Conservation (phyloP, 2,329 filamentous ascomycete species). For the Venturiaceae sp. region DNA sequence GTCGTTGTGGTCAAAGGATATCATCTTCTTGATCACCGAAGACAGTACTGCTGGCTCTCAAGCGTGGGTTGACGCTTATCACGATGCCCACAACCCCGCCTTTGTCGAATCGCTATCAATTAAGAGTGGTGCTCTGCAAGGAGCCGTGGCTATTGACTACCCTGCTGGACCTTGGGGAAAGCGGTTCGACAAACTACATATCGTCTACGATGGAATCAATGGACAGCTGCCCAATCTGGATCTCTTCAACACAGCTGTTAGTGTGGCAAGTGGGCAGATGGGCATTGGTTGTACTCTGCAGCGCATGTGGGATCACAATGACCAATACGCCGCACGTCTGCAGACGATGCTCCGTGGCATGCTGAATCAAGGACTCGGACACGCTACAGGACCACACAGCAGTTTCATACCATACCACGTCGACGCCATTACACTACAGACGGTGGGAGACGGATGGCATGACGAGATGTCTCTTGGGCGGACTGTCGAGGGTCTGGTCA, state of each 20-base stretch:
- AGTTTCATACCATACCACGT: conserved; percentile 97
- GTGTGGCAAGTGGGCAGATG: conserved; percentile 86
- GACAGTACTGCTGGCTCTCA: conserved; percentile 87
- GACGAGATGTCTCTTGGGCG: conserved; percentile 95
- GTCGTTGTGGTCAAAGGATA: conserved; percentile 98
- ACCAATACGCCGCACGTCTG: conserved; percentile 72
- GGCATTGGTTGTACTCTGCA: conserved; percentile 76
- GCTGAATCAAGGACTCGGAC: conserved; percentile 81
- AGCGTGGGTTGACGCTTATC: conserved; percentile 96
- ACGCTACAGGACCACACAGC: conserved; percentile 84
- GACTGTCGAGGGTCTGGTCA: conserved; percentile 79
- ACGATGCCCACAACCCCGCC: conserved; percentile 69
- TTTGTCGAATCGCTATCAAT: conserved; percentile 68
- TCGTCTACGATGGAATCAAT: conserved; percentile 92
- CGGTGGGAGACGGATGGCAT: conserved; percentile 86
- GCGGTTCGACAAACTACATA: conserved; percentile 77
- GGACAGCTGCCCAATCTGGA: conserved; percentile 93
- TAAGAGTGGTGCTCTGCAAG: conserved; percentile 89
- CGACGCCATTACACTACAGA: conserved; percentile 87
- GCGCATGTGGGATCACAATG: conserved; percentile 68
- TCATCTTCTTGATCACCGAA: conserved; percentile 80
- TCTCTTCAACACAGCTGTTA: conserved; percentile 85
- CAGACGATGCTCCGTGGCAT: conserved; percentile 87
- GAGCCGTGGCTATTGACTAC: conserved; percentile 88
- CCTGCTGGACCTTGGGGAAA: conserved; percentile 58